A percentile compares a stretch with the other conserved stretches of the same genome.
Evolutionary conservation across 176 grass and related monocot genomes (phyloP).

Genomic region (Triticum dicoccoides): DNA sequence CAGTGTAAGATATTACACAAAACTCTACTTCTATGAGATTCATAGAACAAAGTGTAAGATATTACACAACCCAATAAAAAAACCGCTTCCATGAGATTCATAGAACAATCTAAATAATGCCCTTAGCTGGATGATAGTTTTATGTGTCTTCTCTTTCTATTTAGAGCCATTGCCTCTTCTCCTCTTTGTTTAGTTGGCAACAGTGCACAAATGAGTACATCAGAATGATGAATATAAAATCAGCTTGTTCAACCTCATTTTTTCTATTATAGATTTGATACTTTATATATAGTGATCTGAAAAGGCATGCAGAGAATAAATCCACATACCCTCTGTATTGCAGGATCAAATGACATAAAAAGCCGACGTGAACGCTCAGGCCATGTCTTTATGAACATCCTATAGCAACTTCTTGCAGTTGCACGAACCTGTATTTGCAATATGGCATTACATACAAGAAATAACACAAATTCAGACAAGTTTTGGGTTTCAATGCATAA

Average conservation of each 20-base stretch:
- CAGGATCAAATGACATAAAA: slow-evolving; percentile 85
- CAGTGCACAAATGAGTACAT: not conserved
- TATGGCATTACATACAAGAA: slow-evolving; percentile 30
- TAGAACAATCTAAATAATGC: not conserved
- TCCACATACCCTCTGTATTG: slow-evolving; percentile 74
- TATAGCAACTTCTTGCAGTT: slow-evolving; percentile 73
- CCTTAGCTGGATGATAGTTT: not conserved
- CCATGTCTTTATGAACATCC: slow-evolving; percentile 89
- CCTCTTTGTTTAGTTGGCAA: slow-evolving; percentile 4
- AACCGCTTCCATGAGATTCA: slow-evolving; percentile 8
- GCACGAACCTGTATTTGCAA: slow-evolving; percentile 63
- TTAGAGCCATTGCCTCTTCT: not conserved
- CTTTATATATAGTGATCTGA: not conserved
- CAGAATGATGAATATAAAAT: slow-evolving; percentile 16
- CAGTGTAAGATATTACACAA: slow-evolving; percentile 18
- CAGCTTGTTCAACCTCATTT: not conserved
- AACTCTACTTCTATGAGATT: slow-evolving; percentile 5
- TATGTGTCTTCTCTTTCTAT: slow-evolving; percentile 5
- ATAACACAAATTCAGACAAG: not conserved
- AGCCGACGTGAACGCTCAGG: slow-evolving; percentile 65
- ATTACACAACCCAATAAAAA: slow-evolving; percentile 1
- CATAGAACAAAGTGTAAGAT: not conserved
- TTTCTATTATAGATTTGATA: not conserved
- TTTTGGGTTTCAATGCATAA: not conserved
- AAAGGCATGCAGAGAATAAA: slow-evolving; percentile 23